These are phyloP conservation scores for Moricandia arvensis DNA, from an alignment of 345 rosid species.

Conservation along the genomic window DNA sequence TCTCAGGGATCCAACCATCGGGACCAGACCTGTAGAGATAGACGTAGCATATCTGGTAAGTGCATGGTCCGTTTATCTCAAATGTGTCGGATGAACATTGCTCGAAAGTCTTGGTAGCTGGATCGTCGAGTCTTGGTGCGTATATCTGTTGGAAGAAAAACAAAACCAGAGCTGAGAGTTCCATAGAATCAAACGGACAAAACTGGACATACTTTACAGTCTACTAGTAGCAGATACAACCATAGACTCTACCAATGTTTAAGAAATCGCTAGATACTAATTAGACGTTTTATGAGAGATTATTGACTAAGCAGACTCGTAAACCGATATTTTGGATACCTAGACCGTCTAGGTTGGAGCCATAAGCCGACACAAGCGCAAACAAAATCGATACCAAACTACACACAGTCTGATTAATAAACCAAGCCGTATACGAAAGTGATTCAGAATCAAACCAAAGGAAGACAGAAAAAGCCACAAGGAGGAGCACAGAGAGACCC, in stretches of 20 bases:
- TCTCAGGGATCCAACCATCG: slow-evolving; percentile 83
- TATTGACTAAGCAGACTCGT: no score
- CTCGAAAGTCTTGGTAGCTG: slow-evolving; percentile 56
- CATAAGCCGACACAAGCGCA: no score
- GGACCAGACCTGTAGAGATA: slow-evolving; percentile 77
- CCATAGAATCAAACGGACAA: background rate
- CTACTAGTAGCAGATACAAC: no score
- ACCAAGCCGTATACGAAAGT: background rate
- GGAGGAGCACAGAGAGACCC: background rate
- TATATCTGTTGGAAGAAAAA: slow-evolving; percentile 52
- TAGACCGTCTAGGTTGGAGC: no score
- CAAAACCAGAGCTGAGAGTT: background rate
- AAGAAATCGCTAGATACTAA: no score
- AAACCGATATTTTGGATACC: no score
- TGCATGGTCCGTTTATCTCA: slow-evolving; percentile 70
- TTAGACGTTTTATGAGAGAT: no score
- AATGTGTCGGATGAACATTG: slow-evolving; percentile 79
- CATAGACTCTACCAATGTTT: no score
- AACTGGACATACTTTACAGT: no score
- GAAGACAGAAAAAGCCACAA: background rate
- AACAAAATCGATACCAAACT: background rate
- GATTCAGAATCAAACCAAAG: background rate
- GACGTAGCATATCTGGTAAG: slow-evolving; percentile 66
- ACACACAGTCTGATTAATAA: background rate
- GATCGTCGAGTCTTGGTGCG: slow-evolving; percentile 77